Conservation (phyloP, 768 basidiomycete genomes). For the Termitomyces sp. region DNA sequence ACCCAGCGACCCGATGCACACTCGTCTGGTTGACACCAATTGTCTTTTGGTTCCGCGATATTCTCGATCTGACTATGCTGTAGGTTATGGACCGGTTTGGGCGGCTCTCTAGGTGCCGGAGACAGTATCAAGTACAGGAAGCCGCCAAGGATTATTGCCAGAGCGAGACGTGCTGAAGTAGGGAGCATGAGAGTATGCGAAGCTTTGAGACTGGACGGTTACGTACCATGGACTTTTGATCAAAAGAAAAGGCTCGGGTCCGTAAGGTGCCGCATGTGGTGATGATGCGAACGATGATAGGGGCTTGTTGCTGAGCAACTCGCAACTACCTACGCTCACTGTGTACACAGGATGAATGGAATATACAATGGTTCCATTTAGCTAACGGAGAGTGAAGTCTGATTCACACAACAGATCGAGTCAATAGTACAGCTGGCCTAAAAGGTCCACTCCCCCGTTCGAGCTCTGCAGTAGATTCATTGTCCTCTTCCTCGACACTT, state of each 20-base stretch:
- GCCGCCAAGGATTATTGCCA: conserved; percentile 6
- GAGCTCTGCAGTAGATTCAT: too few species aligned
- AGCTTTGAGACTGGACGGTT: background rate
- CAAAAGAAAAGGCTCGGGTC: background rate
- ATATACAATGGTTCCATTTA: too few species aligned
- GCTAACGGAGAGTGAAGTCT: too few species aligned
- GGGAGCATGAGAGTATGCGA: background rate
- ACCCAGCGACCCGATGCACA: conserved; percentile 21
- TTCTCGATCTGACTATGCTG: conserved; percentile 1
- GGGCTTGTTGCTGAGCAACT: too few species aligned
- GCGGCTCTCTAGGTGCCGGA: background rate
- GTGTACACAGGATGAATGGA: too few species aligned
- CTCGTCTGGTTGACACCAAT: conserved; percentile 17
- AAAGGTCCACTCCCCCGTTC: too few species aligned
- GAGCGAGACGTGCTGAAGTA: conserved; percentile 3
- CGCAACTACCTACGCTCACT: too few species aligned
- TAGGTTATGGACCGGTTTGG: conserved; percentile 2
- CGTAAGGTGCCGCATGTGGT: background rate
- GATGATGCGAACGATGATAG: too few species aligned
- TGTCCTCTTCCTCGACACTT: too few species aligned
- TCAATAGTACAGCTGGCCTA: too few species aligned
- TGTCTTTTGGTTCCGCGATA: conserved; percentile 4
- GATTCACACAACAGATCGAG: too few species aligned
- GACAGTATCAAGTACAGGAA: conserved; percentile 9
- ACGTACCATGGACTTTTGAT: conserved; percentile 3